These are phyloP conservation scores for Pestalotiopsis sp. DNA, from an alignment of 2,329 filamentous ascomycete genomes.

Conservation along the genomic window DNA sequence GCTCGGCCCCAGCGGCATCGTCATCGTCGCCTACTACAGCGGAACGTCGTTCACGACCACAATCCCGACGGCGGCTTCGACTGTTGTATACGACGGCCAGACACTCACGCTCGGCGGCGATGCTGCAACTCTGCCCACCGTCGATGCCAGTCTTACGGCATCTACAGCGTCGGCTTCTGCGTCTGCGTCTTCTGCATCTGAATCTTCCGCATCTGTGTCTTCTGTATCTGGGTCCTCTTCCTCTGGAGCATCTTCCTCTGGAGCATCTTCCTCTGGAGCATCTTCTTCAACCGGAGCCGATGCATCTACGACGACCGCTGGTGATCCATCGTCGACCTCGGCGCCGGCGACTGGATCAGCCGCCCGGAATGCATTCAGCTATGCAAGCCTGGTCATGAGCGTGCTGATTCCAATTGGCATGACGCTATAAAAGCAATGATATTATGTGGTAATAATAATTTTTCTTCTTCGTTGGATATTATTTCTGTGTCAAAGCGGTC, in stretches of 20 bases:
- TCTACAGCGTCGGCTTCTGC: background rate
- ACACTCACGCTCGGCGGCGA: background rate
- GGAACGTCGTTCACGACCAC: constrained; percentile 14
- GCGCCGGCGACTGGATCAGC: constrained; percentile 11
- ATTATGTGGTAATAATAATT: background rate
- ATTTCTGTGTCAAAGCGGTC: background rate
- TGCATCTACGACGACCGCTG: constrained; percentile 2
- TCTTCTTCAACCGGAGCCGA: background rate
- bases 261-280: background rate
- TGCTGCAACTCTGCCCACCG: constrained; percentile 12
- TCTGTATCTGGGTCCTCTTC: background rate
- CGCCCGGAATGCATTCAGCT: background rate
- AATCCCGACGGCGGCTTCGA: constrained; percentile 8
- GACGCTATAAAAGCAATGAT: background rate
- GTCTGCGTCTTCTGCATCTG: background rate
- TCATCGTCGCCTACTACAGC: constrained; percentile 14
- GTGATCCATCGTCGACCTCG: background rate
- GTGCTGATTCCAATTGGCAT: background rate
- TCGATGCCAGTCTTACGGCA: background rate
- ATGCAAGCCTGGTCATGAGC: constrained; percentile 8
- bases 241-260: background rate
- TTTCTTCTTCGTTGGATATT: background rate
- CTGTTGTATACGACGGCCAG: background rate
- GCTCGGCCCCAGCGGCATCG: background rate
- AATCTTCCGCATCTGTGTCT: background rate